Base-by-base conservation (phyloP, 129 eudicot species). In the Tagetes patula region DNA sequence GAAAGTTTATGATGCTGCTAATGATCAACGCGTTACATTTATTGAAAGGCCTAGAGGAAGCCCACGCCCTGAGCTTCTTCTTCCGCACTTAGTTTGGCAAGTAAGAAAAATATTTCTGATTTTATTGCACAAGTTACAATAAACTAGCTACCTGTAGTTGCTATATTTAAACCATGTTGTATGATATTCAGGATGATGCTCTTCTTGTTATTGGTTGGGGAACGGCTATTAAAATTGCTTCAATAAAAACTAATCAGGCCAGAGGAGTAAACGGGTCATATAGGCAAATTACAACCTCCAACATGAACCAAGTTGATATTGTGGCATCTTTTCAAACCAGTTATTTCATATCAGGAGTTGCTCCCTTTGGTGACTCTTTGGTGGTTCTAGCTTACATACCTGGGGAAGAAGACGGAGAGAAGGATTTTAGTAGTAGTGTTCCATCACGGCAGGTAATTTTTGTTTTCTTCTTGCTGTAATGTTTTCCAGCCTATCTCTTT, bases 171-270 rank as follows among this genome's bases (percentile, higher is more conserved):
- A 30, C 36, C 56, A 30, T 47, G 72, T 43, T 80, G 14, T 73
- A 42, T 67, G 77, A 70, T 40, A 77, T 82, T 69, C 85, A 90
- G 98, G 96, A 88, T 86, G 98, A 94, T 52, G 80, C 82, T 63
- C 85, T 94, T 53, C 85, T 94, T 88, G 96, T 94, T 32, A 94
- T 94, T 84, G 98, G 98, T 34, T 94, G 98, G 97, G 98, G 98
- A 69, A 88, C 96, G 65, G 80, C 93, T 77, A 89, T 94, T 58
- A 94, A 94, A 84, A 83, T 94, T 53, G 98, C 96, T 50, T 90
- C 87, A 30, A 84, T 94, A 61, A 84, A 80, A 81, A 72, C 78
- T 32, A 86, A 81, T 83, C 90, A 86, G 77, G 84, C 85, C 70
- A 79, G 82, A 49, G 85, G 89, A 52, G 81, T 78, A 32, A 90